These are phyloP conservation scores for Alternaria arbusti DNA, from an alignment of 2,329 filamentous ascomycete species.

Conservation along the genomic window DNA sequence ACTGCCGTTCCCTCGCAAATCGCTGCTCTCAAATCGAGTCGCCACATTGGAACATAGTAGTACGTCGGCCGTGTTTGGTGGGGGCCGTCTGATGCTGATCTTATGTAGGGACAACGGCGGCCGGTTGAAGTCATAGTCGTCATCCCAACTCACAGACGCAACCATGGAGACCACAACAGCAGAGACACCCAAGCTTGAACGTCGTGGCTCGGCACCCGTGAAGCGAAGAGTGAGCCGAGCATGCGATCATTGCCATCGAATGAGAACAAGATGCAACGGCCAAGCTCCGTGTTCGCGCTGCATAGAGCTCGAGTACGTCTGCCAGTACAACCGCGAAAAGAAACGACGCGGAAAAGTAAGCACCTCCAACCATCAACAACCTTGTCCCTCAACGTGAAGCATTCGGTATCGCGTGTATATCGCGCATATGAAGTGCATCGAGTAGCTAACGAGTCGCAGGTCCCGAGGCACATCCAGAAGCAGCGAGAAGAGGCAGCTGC, in stretches of 20 bases:
- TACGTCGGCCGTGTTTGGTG: constrained; percentile 8
- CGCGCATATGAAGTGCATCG: background rate
- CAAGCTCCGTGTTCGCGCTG: constrained; percentile 91
- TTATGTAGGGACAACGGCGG: constrained; percentile 8
- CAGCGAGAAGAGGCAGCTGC: constrained; percentile 44
- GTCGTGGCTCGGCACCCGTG: constrained; percentile 65
- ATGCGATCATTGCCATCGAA: constrained; percentile 94
- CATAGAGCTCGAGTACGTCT: constrained; percentile 77
- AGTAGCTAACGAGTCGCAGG: constrained; percentile 29
- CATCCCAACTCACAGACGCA: constrained; percentile 12
- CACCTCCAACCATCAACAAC: background rate
- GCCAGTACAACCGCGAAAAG: constrained; percentile 88
- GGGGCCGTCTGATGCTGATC: constrained; percentile 5
- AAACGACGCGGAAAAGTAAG: constrained; percentile 95
- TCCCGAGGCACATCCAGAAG: constrained; percentile 48
- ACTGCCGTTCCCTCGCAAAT: background rate
- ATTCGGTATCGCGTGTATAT: background rate
- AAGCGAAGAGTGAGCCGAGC: constrained; percentile 88
- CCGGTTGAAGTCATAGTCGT: constrained; percentile 6
- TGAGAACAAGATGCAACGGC: constrained; percentile 92
- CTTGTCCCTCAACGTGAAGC: background rate
- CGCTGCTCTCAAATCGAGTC: background rate
- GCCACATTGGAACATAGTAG: constrained; percentile 5
- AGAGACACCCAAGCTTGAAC: constrained; percentile 40
- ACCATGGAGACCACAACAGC: constrained; percentile 37